These are phyloP conservation scores for Globisporangium polare DNA, from an alignment of 352 stramenopile genomes.

Conservation along the genomic window DNA sequence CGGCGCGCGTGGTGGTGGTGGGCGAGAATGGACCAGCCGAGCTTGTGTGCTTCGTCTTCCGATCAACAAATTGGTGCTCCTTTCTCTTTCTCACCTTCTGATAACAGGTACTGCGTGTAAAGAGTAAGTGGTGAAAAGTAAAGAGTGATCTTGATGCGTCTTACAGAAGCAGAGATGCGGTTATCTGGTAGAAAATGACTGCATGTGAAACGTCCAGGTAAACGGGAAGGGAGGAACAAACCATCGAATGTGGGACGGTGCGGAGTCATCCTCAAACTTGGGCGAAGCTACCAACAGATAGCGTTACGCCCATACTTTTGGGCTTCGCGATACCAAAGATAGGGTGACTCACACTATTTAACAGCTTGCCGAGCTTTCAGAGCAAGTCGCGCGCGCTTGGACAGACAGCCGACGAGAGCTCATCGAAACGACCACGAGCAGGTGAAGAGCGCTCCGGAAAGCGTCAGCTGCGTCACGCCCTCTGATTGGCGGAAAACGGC, in stretches of 20 bases:
- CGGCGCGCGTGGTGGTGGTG: not conserved
- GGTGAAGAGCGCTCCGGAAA: too few species aligned
- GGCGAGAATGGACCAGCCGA: constrained; percentile 2
- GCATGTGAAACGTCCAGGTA: too few species aligned
- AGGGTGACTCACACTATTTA: not conserved
- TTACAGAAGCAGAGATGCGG: too few species aligned
- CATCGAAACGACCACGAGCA: too few species aligned
- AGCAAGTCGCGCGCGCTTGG: too few species aligned
- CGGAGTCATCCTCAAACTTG: constrained; percentile 24
- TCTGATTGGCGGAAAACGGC: constrained; percentile 9
- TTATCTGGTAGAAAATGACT: too few species aligned
- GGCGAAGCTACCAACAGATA: not conserved
- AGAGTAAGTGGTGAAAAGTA: not conserved
- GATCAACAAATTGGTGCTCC: not conserved
- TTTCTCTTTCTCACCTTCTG: not conserved
- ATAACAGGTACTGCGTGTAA: not conserved
- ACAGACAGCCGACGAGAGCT: too few species aligned
- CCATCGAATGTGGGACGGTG: constrained; percentile 19
- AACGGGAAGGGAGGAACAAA: not conserved
- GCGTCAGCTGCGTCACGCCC: not conserved
- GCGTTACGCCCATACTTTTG: constrained; percentile 1
- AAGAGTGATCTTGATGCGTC: too few species aligned
- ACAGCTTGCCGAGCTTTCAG: not conserved
- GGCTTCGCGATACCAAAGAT: not conserved
- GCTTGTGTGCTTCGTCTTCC: constrained; percentile 5